Conservation (phyloP, 148 eudicot genomes). For the Rhododendron molle region DNA sequence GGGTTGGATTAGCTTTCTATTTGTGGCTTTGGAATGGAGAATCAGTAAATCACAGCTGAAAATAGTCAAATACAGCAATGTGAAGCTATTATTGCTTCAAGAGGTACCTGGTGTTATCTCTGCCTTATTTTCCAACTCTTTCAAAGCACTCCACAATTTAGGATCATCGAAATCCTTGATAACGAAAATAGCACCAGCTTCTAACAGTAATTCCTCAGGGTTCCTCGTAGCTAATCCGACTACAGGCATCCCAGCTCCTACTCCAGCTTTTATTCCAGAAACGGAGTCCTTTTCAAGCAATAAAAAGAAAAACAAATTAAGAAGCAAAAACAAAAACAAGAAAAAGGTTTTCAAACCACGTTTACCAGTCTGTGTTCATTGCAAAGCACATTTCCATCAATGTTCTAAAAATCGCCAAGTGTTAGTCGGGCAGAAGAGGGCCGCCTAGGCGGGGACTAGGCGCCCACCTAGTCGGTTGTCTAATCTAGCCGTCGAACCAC, state of each 20-base stretch:
- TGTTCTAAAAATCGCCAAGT: too few species aligned
- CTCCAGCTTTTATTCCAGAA: conserved; percentile 48
- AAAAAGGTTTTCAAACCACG: too few species aligned
- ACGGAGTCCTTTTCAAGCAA: conserved; percentile 27
- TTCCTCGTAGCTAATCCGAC: conserved; percentile 39
- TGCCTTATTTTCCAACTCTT: conserved; percentile 21
- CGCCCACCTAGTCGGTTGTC: too few species aligned
- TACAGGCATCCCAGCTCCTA: conserved; percentile 49
- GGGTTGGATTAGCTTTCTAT: neutral
- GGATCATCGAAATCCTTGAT: conserved; percentile 43
- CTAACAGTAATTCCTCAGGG: conserved; percentile 32
- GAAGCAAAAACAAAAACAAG: neutral
- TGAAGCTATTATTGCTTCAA: neutral
- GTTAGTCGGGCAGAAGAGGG: too few species aligned
- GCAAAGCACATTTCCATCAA: neutral
- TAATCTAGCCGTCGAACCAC: too few species aligned
- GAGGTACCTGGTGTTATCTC: neutral
- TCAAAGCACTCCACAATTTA: conserved; percentile 37
- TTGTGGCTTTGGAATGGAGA: neutral
- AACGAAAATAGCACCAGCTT: conserved; percentile 40
- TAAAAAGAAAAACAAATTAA: neutral
- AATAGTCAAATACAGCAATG: neutral
- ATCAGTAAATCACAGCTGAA: neutral
- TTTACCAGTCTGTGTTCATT: neutral
- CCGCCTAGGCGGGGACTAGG: too few species aligned